Evolutionary conservation across 208 protist genomes (phyloP).

Genomic region (Acanthamoeba royreba): DNA sequence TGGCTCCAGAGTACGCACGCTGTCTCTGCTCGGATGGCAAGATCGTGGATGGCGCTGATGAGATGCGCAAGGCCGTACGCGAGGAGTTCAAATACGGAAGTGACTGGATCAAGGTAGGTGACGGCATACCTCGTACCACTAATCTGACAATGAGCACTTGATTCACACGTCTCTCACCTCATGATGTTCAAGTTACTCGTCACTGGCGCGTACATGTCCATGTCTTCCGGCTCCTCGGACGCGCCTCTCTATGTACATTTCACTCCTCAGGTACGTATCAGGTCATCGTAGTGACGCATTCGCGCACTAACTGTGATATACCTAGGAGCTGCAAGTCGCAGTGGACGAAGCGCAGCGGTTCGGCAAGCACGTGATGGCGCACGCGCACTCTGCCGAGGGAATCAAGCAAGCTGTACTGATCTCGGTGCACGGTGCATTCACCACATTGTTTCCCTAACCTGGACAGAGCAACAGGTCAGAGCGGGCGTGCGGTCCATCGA

Average conservation of each 20-base stretch:
- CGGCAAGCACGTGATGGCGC: constrained; percentile 6
- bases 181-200: not conserved
- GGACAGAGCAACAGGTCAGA: not conserved
- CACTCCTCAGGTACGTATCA: not conserved
- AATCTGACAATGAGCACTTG: too few relatives aligned
- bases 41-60: constrained; percentile 5
- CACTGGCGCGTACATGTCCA: constrained; percentile 24
- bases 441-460: not conserved
- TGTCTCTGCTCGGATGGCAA: not conserved
- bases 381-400: constrained; percentile 17
- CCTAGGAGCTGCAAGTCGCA: not conserved
- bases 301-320: not conserved
- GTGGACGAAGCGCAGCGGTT: not conserved
- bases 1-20: not conserved
- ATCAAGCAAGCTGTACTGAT: not conserved
- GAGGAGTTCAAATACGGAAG: constrained; percentile 37
- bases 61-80: constrained; percentile 4
- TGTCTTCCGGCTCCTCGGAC: not conserved
- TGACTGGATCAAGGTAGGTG: constrained; percentile 24
- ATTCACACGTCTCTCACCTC: not conserved
- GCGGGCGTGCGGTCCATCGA: constrained; percentile 1
- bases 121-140: not conserved
- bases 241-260: constrained; percentile 9
- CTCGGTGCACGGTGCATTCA: not conserved
- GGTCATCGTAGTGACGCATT: not conserved